Conservation (phyloP, 139 green algal genomes). For the Marvania coccoides region DNA sequence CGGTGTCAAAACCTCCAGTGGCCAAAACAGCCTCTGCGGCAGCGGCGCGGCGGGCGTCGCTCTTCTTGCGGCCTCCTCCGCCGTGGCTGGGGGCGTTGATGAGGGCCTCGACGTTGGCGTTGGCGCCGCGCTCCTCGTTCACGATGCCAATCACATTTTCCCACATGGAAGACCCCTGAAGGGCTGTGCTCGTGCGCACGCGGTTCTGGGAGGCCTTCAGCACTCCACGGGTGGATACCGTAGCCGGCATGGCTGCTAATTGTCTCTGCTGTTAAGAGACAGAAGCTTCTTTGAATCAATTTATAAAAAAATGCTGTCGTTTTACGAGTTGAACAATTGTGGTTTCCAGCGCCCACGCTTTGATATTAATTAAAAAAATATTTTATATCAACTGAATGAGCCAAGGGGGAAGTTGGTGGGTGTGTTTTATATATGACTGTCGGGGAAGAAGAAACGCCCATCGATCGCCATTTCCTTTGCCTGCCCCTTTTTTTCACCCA, state of each 20-base stretch:
- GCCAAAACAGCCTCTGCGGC: constrained; percentile 56
- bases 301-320: too few species aligned
- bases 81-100: constrained; percentile 56
- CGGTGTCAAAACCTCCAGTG: constrained; percentile 58
- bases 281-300: too few species aligned
- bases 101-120: constrained; percentile 59
- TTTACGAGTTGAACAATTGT: too few species aligned
- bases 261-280: background rate
- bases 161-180: constrained; percentile 76
- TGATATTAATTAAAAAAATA: too few species aligned
- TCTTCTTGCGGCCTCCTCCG: constrained; percentile 24
- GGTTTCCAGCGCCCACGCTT: too few species aligned
- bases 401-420: too few species aligned
- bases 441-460: too few species aligned
- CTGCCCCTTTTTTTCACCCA: too few species aligned
- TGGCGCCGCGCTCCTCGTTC: constrained; percentile 46
- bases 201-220: constrained; percentile 43
- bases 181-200: constrained; percentile 61
- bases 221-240: constrained; percentile 20
- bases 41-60: constrained; percentile 35
- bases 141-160: constrained; percentile 68
- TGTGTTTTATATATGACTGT: too few species aligned
- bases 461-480: too few species aligned
- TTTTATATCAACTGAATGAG: too few species aligned
- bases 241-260: constrained; percentile 24